Conservation (phyloP, 2,329 filamentous ascomycete genomes). For the Alternaria sp. region DNA sequence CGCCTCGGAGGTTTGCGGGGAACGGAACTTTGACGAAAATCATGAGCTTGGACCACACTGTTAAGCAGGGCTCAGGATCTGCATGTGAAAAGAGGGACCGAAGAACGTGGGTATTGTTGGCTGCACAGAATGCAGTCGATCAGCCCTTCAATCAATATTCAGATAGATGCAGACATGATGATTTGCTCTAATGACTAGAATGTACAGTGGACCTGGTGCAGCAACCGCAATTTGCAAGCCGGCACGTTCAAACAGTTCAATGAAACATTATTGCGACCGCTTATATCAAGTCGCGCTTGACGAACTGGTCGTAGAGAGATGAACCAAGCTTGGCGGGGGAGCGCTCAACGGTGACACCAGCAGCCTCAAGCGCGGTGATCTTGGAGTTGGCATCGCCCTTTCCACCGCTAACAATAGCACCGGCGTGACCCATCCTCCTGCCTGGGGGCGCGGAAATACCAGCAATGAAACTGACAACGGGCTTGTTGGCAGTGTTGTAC, state of each 20-base stretch:
- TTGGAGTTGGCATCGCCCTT: conserved; percentile 99
- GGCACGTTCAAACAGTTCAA: conserved; percentile 29
- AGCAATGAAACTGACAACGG: conserved; percentile 97
- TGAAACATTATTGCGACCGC: conserved; percentile 15
- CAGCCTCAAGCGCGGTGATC: conserved; percentile 91
- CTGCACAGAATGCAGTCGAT: not conserved
- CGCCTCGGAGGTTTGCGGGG: conserved; percentile 33
- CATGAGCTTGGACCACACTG: conserved; percentile 34
- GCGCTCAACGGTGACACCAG: conserved; percentile 95
- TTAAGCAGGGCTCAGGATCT: conserved; percentile 7
- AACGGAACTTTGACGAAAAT: conserved; percentile 21
- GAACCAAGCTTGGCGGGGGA: conserved; percentile 84
- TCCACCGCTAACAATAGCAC: conserved; percentile 95
- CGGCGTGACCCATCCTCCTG: conserved; percentile 97
- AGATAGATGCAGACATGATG: conserved; percentile 14
- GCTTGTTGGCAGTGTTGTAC: conserved; percentile 93
- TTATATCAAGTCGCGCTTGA: conserved; percentile 94
- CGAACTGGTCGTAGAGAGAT: conserved; percentile 93
- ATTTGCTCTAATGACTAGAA: conserved; percentile 48
- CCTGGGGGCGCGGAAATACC: conserved; percentile 97
- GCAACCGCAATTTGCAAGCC: conserved; percentile 30
- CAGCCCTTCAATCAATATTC: not conserved
- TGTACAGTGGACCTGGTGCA: conserved; percentile 43
- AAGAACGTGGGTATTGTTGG: not conserved
- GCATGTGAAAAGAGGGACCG: conserved; percentile 19